phyloP scores from a whole-genome alignment of 148 eudicot genomes.

The Vaccinium myrtillus region DNA sequence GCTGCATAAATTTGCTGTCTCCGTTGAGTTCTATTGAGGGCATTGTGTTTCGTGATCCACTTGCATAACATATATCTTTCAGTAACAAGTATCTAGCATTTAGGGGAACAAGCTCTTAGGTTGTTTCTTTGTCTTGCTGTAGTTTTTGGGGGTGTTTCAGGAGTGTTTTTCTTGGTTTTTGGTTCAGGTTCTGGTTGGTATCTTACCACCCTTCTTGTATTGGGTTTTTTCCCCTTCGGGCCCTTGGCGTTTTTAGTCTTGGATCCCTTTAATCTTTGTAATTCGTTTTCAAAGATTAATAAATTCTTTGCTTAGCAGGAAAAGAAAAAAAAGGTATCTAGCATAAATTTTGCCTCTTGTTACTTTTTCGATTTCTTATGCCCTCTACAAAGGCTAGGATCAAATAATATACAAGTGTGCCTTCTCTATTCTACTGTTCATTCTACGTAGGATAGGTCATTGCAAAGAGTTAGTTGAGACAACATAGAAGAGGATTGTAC shows the following conservation, averaged over 20 bases:
- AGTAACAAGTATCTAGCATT: too few species aligned
- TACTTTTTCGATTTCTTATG: not conserved
- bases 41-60: not conserved
- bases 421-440: not conserved
- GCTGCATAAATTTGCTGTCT: not conserved
- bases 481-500: not conserved
- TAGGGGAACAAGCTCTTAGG: too few species aligned
- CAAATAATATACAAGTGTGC: not conserved
- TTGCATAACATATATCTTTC: not conserved
- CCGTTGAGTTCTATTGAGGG: not conserved
- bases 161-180: too few species aligned
- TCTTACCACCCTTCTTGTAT: too few species aligned
- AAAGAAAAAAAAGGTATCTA: not conserved
- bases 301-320: too few species aligned
- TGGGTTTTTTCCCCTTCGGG: too few species aligned
- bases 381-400: not conserved
- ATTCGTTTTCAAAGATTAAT: too few species aligned
- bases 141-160: too few species aligned
- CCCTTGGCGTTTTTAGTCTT: too few species aligned
- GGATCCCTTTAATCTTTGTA: too few species aligned
- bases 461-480: not conserved
- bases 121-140: too few species aligned
- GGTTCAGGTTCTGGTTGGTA: too few species aligned
- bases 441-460: not conserved
- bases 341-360: not conserved